phyloP scores from a whole-genome alignment of 2,329 filamentous ascomycete genomes.

The Zymoseptoria ardabiliae region DNA sequence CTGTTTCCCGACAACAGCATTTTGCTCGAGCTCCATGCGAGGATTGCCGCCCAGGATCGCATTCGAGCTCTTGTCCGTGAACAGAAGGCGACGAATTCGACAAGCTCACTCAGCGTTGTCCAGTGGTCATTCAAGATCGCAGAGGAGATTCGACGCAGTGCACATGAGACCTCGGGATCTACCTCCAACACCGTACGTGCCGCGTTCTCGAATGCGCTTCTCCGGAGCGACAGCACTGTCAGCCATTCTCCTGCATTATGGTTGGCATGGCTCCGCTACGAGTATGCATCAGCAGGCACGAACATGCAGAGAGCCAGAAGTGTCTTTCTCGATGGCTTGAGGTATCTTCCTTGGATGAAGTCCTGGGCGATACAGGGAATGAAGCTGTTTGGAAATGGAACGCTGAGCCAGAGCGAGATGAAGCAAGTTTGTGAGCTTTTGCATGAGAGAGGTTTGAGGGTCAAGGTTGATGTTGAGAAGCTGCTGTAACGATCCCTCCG shows the following conservation, averaged over 20 bases:
- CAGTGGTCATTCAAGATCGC: conserved; percentile 50
- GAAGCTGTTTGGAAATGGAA: conserved; percentile 29
- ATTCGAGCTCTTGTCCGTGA: conserved; percentile 58
- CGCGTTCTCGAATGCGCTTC: conserved; percentile 40
- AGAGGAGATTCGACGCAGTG: conserved; percentile 44
- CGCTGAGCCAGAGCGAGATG: conserved; percentile 43
- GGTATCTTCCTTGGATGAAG: conserved; percentile 57
- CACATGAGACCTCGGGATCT: conserved; percentile 21
- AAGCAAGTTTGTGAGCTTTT: conserved; percentile 49
- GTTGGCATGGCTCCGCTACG: conserved; percentile 24
- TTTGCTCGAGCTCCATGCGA: conserved; percentile 65
- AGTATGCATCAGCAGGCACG: conserved; percentile 8
- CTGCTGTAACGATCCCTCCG: background rate
- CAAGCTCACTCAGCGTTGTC: conserved; percentile 33
- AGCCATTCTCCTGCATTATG: conserved; percentile 25
- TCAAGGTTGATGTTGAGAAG: conserved; percentile 25
- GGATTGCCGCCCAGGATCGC: conserved; percentile 68
- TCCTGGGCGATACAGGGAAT: conserved; percentile 53
- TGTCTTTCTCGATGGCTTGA: conserved; percentile 50
- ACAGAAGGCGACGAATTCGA: conserved; percentile 12
- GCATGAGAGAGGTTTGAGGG: conserved; percentile 54
- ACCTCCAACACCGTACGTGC: conserved; percentile 31
- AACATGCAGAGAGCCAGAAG: conserved; percentile 39
- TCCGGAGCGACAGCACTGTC: conserved; percentile 28
- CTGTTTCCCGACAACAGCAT: conserved; percentile 69